A percentile compares a stretch with the other conserved stretches of the same genome.
phyloP scores from a whole-genome alignment of 352 stramenopile genomes.

The Phytophthora europaea region DNA sequence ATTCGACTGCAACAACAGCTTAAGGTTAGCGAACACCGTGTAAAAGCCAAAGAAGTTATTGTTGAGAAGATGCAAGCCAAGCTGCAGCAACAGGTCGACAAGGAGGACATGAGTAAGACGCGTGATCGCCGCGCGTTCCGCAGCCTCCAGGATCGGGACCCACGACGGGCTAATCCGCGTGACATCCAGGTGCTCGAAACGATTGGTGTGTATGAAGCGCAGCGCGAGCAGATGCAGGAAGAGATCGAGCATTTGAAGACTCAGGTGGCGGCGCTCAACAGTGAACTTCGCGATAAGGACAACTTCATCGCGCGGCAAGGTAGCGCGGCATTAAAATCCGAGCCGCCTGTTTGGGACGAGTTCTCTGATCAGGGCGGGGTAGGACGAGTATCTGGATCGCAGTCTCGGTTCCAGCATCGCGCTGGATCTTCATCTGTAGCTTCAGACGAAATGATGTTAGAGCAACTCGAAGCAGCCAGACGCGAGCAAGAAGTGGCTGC shows the following conservation, averaged over 20 bases:
- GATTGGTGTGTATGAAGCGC: slow-evolving; percentile 76
- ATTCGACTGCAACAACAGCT: slow-evolving; percentile 85
- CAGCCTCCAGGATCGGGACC: slow-evolving; percentile 75
- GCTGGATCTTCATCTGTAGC: slow-evolving; percentile 33
- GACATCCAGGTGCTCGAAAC: slow-evolving; percentile 78
- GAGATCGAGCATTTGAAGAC: slow-evolving; percentile 75
- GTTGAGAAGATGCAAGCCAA: slow-evolving; percentile 87
- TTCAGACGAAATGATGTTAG: slow-evolving; percentile 79
- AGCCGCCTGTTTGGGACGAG: slow-evolving; percentile 44
- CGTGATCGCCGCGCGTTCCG: slow-evolving; percentile 70
- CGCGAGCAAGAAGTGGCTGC: slow-evolving; percentile 78
- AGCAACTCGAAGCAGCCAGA: slow-evolving; percentile 77
- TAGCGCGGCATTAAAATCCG: slow-evolving; percentile 25
- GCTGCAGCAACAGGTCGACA: slow-evolving; percentile 82
- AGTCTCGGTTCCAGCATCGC: slow-evolving; percentile 6
- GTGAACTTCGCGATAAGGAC: slow-evolving; percentile 83
- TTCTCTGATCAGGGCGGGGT: slow-evolving; percentile 14
- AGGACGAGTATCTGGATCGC: slow-evolving; percentile 10
- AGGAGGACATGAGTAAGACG: slow-evolving; percentile 69
- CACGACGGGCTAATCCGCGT: slow-evolving; percentile 56
- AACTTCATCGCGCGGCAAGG: slow-evolving; percentile 67
- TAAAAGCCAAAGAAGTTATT: slow-evolving; percentile 88
- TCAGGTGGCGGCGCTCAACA: slow-evolving; percentile 71
- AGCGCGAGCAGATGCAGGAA: slow-evolving; percentile 78
- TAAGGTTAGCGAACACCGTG: slow-evolving; percentile 87